Percentiles rank a stretch among this genome's conserved stretches.
These are phyloP conservation scores for Sinapis alba DNA, from an alignment of 441 rosid species.

Conservation along the genomic window DNA sequence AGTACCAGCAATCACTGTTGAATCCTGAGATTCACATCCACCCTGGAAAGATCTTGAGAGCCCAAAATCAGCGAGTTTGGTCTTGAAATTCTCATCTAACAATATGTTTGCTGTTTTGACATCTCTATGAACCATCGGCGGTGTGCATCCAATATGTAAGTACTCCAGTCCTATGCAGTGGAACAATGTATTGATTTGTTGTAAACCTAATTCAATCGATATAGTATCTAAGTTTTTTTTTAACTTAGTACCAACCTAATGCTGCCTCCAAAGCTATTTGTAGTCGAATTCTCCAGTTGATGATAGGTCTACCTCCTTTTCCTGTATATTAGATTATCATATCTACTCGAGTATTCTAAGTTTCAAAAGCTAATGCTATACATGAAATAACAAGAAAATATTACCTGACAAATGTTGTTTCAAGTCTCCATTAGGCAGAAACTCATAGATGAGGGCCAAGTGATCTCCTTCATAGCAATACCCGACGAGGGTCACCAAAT, in stretches of 20 bases:
- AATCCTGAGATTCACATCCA: slow-evolving; percentile 30
- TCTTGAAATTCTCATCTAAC: slow-evolving; percentile 34
- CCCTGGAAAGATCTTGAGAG: slow-evolving; percentile 33
- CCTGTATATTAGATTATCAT: slow-evolving; percentile 28
- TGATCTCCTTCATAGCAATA: slow-evolving; percentile 40
- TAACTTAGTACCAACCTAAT: slow-evolving; percentile 40
- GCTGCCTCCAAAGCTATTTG: slow-evolving; percentile 43
- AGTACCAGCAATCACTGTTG: slow-evolving; percentile 42
- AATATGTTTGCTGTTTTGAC: slow-evolving; percentile 47
- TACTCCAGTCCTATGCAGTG: slow-evolving; percentile 36
- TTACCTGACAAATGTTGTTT: slow-evolving; percentile 29
- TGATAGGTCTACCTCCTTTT: slow-evolving; percentile 3
- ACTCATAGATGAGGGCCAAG: slow-evolving; percentile 47
- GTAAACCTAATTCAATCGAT: not conserved
- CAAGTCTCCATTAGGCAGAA: slow-evolving; percentile 33
- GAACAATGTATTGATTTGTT: not conserved
- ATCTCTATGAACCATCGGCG: slow-evolving; percentile 49
- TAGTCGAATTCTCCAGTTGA: slow-evolving; percentile 31
- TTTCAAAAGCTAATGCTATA: not conserved
- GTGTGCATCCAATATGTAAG: slow-evolving; percentile 45
- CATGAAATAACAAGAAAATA: not conserved
- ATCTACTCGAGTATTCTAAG: too few species aligned
- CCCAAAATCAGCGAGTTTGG: slow-evolving; percentile 52
- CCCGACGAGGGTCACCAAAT: slow-evolving; percentile 44
- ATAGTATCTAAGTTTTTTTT: too few species aligned